Conservation (phyloP, 2,329 filamentous ascomycete genomes). For the Penicillium verrucosum region DNA sequence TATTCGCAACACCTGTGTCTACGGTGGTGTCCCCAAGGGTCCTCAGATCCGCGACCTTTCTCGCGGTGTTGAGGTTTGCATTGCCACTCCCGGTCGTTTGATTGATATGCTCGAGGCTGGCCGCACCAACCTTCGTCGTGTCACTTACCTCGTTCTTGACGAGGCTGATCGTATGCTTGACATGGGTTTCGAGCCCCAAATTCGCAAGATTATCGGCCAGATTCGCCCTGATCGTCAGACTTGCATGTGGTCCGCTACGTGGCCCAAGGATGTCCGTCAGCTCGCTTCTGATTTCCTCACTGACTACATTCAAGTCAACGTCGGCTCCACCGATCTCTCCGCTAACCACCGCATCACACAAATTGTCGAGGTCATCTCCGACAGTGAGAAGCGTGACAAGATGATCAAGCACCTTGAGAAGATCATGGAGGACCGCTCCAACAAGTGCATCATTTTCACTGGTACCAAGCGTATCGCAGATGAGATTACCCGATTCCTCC, state of each 20-base stretch:
- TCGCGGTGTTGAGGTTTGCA: constrained; percentile 95
- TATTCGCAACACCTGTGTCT: constrained; percentile 98
- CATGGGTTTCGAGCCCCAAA: constrained; percentile 99
- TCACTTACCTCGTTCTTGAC: constrained; percentile 96
- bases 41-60: constrained; percentile 93
- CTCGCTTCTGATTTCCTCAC: constrained; percentile 86
- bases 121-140: constrained; percentile 95
- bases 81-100: constrained; percentile 93
- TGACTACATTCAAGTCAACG: constrained; percentile 98
- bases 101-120: constrained; percentile 98
- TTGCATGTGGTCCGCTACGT: constrained; percentile 99
- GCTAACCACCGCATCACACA: constrained; percentile 98
- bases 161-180: constrained; percentile 99
- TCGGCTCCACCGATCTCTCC: constrained; percentile 91
- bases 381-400: constrained; percentile 94
- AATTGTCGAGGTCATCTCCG: constrained; percentile 91
- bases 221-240: constrained; percentile 98
- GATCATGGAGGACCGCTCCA: constrained; percentile 92
- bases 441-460: constrained; percentile 94
- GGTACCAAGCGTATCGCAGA: constrained; percentile 87
- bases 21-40: constrained; percentile 97
- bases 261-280: constrained; percentile 96
- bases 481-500: constrained; percentile 94
- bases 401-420: constrained; percentile 98
- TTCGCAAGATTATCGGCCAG: constrained; percentile 96